A percentile compares a stretch with the other conserved stretches of the same genome.
phyloP scores from a whole-genome alignment of 352 stramenopile species.

The Phytopythium montanum region DNA sequence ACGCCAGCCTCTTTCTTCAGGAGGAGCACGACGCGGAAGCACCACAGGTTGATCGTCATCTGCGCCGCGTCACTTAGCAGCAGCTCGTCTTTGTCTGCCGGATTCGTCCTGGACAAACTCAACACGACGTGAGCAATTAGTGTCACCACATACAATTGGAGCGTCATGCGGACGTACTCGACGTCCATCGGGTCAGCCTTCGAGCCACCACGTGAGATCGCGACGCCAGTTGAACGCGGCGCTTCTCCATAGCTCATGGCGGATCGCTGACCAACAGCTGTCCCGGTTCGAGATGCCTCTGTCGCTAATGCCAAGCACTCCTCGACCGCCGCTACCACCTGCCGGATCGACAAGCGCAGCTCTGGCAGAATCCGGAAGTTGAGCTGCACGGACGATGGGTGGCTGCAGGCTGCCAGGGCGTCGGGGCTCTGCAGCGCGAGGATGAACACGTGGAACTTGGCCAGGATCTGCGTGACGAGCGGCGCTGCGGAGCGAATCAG shows the following conservation, averaged over 20 bases:
- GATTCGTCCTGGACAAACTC: neutral
- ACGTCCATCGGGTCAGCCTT: neutral
- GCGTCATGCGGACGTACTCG: neutral
- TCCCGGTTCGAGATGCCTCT: neutral
- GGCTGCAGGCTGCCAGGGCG: slow-evolving; percentile 28
- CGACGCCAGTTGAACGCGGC: neutral
- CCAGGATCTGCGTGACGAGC: slow-evolving; percentile 31
- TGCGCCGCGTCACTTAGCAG: slow-evolving; percentile 10
- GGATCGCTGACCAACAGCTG: neutral
- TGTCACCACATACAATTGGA: neutral
- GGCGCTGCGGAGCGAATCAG: slow-evolving; percentile 30
- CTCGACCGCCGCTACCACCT: slow-evolving; percentile 44
- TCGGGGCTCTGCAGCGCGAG: slow-evolving; percentile 54
- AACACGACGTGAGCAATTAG: neutral
- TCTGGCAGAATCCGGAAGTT: slow-evolving; percentile 55
- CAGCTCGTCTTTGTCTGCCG: neutral
- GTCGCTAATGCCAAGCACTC: slow-evolving; percentile 17
- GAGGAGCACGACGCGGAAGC: slow-evolving; percentile 63
- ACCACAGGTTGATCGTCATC: slow-evolving; percentile 60
- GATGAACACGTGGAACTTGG: slow-evolving; percentile 57
- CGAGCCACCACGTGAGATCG: neutral
- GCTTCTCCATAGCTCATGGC: neutral
- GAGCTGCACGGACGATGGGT: slow-evolving; percentile 58
- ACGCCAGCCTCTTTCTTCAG: slow-evolving; percentile 77
- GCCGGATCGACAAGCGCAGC: slow-evolving; percentile 47